Base-by-base conservation (phyloP, 116 monocot species). In the Phalaenopsis hybrid region DNA sequence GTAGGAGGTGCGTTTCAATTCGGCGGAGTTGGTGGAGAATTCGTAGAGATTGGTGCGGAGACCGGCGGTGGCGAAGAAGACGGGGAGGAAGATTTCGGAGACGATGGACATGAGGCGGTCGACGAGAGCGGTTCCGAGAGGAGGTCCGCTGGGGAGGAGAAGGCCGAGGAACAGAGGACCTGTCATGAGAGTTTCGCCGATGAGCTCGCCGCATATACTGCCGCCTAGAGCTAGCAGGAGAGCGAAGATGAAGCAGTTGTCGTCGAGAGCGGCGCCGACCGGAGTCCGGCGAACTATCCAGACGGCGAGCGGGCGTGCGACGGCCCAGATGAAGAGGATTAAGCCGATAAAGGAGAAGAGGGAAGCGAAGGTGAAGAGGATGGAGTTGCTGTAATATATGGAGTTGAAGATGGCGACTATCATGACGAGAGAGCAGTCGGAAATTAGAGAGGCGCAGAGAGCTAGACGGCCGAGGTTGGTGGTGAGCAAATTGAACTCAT, bases 391-490 rank as follows among this genome's bases (percentile, higher is more conserved):
- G 77, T 82, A 57, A 67, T 79, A 16, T 51, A 44, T 37, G 58
- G 78, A 13, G 46, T 21, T 65, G 85, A 81, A 37, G 11, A 81
- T 0, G n/a, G 68, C 74, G 44, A 43, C 31, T 72, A 41, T 8
- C n/a, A 81, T 16, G 6, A 55, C 21, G 80, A 25, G 51, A 12
- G 33, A 17, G 69, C 86, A 52, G 63, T 86, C 89, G 44, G 44
- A 52, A 15, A 89, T 77, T 51, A 91, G 85, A n/a, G 87, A 57
- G 3, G 89, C 63, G 17, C 85, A 80, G 83, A 91, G 79, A 51
- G 91, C 86, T 12, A 91, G 83, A 15, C 88, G 84, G 49, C 91
- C 91, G 77, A 91, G 85, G 73, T 91, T 86, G 37, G 91, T 85
- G 45, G 81, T 83, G 18, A 87, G 83, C 10, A 91, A 89, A 61